phyloP scores from a whole-genome alignment of 169 alveolate genomes.

The Cryptosporidium canis region DNA sequence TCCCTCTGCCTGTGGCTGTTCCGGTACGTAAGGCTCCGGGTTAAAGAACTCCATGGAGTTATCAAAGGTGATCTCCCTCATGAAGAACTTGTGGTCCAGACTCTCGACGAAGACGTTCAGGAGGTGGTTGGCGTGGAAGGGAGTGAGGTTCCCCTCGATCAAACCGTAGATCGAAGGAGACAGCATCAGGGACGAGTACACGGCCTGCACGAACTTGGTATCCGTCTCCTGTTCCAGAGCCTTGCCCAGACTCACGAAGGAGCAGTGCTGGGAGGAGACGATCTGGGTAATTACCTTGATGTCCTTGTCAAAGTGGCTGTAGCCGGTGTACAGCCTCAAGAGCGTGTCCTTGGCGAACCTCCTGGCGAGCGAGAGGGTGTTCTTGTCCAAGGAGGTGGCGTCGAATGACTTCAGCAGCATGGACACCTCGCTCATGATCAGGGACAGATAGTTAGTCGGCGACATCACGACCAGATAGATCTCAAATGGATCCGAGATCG shows the following conservation, averaged over 20 bases:
- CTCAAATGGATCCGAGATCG: slow-evolving; percentile 26
- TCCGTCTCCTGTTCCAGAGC: not conserved
- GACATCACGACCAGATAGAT: not conserved
- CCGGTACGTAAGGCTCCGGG: not conserved
- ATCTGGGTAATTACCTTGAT: not conserved
- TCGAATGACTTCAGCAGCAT: not conserved
- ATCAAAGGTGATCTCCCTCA: not conserved
- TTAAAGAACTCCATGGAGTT: not conserved
- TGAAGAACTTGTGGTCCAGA: not conserved
- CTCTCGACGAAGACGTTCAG: slow-evolving; percentile 30
- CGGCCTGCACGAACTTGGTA: not conserved
- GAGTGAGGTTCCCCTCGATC: slow-evolving; percentile 11
- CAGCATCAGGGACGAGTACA: not conserved
- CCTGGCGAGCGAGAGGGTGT: not conserved
- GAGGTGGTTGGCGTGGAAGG: slow-evolving; percentile 19
- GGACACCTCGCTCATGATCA: not conserved
- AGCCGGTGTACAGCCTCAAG: not conserved
- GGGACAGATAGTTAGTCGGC: not conserved
- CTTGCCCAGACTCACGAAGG: not conserved
- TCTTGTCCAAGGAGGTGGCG: not conserved
- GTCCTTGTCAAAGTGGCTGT: not conserved
- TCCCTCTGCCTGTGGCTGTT: not conserved
- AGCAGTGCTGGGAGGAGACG: slow-evolving; percentile 24
- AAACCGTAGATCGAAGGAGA: slow-evolving; percentile 4
- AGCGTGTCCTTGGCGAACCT: not conserved